Evolutionary conservation across 495 filamentous ascomycete species (phyloP).

Genomic region (Aspergillus taichungensis): DNA sequence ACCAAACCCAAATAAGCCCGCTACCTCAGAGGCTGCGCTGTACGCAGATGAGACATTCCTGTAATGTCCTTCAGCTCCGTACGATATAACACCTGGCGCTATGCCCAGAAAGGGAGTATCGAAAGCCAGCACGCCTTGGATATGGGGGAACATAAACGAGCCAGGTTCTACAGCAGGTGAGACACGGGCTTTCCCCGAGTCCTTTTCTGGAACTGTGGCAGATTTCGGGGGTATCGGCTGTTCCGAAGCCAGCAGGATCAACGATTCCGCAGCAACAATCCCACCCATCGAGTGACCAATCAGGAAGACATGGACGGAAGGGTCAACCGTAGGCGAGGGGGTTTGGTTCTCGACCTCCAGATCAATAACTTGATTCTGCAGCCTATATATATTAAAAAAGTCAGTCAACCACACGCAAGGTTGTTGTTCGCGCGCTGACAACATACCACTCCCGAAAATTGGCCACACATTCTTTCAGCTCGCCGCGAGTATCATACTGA

Average conservation of each 20-base stretch:
- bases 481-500: conserved; percentile 84
- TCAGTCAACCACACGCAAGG: background rate
- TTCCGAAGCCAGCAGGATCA: conserved; percentile 61
- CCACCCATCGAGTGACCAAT: conserved; percentile 96
- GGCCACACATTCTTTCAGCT: conserved; percentile 69
- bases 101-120: conserved; percentile 94
- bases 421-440: background rate
- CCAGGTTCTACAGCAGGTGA: conserved; percentile 20
- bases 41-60: conserved; percentile 63
- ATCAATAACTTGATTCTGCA: conserved; percentile 87
- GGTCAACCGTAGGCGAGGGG: conserved; percentile 79
- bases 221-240: conserved; percentile 45
- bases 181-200: conserved; percentile 17
- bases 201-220: conserved; percentile 11
- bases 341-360: conserved; percentile 79
- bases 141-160: conserved; percentile 53
- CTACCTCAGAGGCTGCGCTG: conserved; percentile 56
- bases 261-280: conserved; percentile 84
- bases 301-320: conserved; percentile 74
- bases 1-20: conserved; percentile 51
- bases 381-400: conserved; percentile 45
- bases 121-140: conserved; percentile 85
- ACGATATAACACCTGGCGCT: conserved; percentile 76
- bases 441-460: conserved; percentile 78
- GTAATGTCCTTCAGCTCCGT: conserved; percentile 80